A percentile compares a stretch with the other conserved stretches of the same genome.
Evolutionary conservation across 2,329 filamentous ascomycete species (phyloP).

Genomic region (Colletotrichum karsti): DNA sequence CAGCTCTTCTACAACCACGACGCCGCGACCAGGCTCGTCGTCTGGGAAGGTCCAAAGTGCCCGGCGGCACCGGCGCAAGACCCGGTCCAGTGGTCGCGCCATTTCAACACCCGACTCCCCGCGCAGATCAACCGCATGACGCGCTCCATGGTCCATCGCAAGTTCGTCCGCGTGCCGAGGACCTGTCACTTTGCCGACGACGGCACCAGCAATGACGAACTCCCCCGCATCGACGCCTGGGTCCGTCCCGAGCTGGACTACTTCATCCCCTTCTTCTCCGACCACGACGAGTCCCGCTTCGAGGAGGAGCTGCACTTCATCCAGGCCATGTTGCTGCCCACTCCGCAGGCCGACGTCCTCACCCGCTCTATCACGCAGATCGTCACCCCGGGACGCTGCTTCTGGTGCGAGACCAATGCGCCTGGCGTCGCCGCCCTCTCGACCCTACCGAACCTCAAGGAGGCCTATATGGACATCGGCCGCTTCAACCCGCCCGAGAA

Average conservation of each 20-base stretch:
- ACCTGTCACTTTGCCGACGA: background rate
- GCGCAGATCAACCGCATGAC: background rate
- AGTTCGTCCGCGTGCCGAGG: background rate
- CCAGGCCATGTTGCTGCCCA: background rate
- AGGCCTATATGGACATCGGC: background rate
- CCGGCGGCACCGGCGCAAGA: too few relatives aligned
- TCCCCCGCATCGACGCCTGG: background rate
- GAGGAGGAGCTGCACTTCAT: background rate
- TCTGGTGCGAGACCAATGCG: background rate
- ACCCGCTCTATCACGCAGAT: background rate
- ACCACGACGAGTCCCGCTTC: slow-evolving; percentile 14
- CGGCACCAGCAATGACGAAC: too few relatives aligned
- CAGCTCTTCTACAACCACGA: background rate
- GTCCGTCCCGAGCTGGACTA: background rate
- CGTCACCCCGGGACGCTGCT: background rate
- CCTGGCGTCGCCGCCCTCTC: background rate
- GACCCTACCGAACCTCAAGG: background rate
- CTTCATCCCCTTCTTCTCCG: slow-evolving; percentile 33
- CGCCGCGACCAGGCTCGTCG: background rate
- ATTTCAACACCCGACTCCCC: background rate
- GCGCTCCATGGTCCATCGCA: slow-evolving; percentile 1
- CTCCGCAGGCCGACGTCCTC: background rate
- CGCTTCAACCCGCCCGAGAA: background rate
- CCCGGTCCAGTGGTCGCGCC: background rate
- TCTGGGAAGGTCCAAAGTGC: too few relatives aligned